These are phyloP conservation scores for Hemisphaericaspora xylanilytica DNA, from an alignment of 1,139 yeast genomes.

Conservation along the genomic window DNA sequence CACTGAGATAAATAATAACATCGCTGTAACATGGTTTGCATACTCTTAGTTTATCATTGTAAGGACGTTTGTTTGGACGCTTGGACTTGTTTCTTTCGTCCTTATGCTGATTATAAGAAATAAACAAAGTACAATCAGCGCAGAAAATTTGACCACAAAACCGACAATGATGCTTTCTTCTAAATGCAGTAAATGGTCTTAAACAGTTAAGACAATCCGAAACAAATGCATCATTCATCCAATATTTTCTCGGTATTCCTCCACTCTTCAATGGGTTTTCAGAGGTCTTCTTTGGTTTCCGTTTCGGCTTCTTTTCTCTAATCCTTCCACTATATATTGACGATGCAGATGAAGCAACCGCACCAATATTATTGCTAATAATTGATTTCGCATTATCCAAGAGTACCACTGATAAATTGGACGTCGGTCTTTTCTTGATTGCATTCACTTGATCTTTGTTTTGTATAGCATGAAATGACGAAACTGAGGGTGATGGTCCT, in stretches of 20 bases:
- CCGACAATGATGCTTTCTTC: slow-evolving; percentile 93
- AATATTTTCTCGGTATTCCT: slow-evolving; percentile 64
- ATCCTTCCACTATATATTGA: slow-evolving; percentile 21
- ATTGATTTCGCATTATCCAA: slow-evolving; percentile 42
- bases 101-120: slow-evolving; percentile 70
- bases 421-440: slow-evolving; percentile 27
- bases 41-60: slow-evolving; percentile 70
- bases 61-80: slow-evolving; percentile 24
- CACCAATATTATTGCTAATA: slow-evolving; percentile 31
- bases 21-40: slow-evolving; percentile 77
- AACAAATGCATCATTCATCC: slow-evolving; percentile 92
- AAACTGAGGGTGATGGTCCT: slow-evolving; percentile 33
- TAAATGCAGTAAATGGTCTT: slow-evolving; percentile 67
- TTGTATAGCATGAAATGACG: slow-evolving; percentile 40
- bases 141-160: slow-evolving; percentile 96
- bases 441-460: slow-evolving; percentile 20
- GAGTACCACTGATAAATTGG: slow-evolving; percentile 33
- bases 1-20: slow-evolving; percentile 64
- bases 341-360: slow-evolving; percentile 31
- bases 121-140: slow-evolving; percentile 75
- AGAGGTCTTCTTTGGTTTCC: slow-evolving; percentile 36
- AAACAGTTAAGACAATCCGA: slow-evolving; percentile 79
- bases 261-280: slow-evolving; percentile 49
- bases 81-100: slow-evolving; percentile 33
- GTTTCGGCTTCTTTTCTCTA: slow-evolving; percentile 23